Base-by-base conservation (phyloP, 148 eudicot species). In the Amaranthus palmeri region DNA sequence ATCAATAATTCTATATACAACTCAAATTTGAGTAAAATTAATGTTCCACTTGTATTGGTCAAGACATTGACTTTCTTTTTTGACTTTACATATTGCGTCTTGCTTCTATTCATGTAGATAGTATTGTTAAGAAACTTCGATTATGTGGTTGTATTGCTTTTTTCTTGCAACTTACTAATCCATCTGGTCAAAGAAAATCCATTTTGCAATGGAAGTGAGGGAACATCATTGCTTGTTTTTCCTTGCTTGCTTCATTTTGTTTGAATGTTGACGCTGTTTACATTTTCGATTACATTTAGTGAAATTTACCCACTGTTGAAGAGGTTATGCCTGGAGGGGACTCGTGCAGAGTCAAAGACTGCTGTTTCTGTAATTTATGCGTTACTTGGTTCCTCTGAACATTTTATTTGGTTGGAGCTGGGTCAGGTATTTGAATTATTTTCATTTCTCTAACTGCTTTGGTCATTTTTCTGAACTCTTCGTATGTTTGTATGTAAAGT, bases 261-360 rank as follows among this genome's bases (percentile, higher is more conserved):
- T 65, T 41, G n/a, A 49, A 15, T 62, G 44, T 61, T 69, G 36
- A 60, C 25, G 44, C 41, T 61, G 48, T 52, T 45, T 65, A 69
- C 61, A 76, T 80, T 83, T 49, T 72, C 36, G 54, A 56, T 53
- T 72, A 40, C 59, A 6, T 84, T 69, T 61, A 95, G 99, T 82
- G 92, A 89, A 75, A 69, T 95, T 73, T 91, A 91, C 79, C 86
- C 93, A 43, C 75, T 76, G 65, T 74, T 95, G 85, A 89, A 91
- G 88, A 82, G 80, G 80, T 72, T 88, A 54, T 91, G 96, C 78
- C 76, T 95, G 69, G 87, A 88, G 65, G 99, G 99, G 79, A 88
- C 90, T 77, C 96, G 93, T 72, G 76, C 79, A 55, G 85, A 89
- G 83, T 77, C 96, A 70, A 95, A 95, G 85, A 84, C 81, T 72